Evolutionary conservation across 768 basidiomycete species (phyloP).

Genomic region (Brasilioporus rufonigricans): DNA sequence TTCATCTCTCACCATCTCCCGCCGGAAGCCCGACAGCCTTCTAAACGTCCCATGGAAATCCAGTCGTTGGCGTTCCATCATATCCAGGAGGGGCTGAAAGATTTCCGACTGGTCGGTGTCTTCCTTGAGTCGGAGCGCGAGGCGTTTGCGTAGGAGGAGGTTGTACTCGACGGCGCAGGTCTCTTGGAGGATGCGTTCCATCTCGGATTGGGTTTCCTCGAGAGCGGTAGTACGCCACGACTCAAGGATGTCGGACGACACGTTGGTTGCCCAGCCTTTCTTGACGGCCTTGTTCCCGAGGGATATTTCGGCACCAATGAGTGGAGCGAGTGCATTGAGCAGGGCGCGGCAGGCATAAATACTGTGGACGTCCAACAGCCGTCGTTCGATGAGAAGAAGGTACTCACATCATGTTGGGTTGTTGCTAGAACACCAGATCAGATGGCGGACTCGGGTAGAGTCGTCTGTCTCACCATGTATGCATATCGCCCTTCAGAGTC

Average conservation of each 20-base stretch:
- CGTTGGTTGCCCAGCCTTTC: slow-evolving; percentile 63
- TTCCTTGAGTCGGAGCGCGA: slow-evolving; percentile 64
- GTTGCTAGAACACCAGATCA: slow-evolving; percentile 41
- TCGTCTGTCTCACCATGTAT: slow-evolving; percentile 45
- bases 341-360: slow-evolving; percentile 78
- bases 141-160: slow-evolving; percentile 72
- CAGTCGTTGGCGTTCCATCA: slow-evolving; percentile 71
- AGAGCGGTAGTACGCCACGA: slow-evolving; percentile 61
- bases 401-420: slow-evolving; percentile 77
- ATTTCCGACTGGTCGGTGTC: slow-evolving; percentile 58
- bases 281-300: slow-evolving; percentile 44
- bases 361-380: slow-evolving; percentile 35
- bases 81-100: slow-evolving; percentile 65
- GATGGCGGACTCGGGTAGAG: background rate
- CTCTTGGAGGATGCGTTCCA: slow-evolving; percentile 60
- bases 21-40: slow-evolving; percentile 59
- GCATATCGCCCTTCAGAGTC: slow-evolving; percentile 78
- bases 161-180: slow-evolving; percentile 65
- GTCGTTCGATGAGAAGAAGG: background rate
- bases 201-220: slow-evolving; percentile 51
- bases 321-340: slow-evolving; percentile 72
- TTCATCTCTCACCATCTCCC: slow-evolving; percentile 31
- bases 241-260: slow-evolving; percentile 49
- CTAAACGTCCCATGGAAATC: slow-evolving; percentile 92
- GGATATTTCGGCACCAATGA: slow-evolving; percentile 81